Percentiles rank a stretch among this genome's conserved stretches.
Evolutionary conservation across 2,329 filamentous ascomycete species (phyloP).

Genomic region (Colletotrichum gigasporum): DNA sequence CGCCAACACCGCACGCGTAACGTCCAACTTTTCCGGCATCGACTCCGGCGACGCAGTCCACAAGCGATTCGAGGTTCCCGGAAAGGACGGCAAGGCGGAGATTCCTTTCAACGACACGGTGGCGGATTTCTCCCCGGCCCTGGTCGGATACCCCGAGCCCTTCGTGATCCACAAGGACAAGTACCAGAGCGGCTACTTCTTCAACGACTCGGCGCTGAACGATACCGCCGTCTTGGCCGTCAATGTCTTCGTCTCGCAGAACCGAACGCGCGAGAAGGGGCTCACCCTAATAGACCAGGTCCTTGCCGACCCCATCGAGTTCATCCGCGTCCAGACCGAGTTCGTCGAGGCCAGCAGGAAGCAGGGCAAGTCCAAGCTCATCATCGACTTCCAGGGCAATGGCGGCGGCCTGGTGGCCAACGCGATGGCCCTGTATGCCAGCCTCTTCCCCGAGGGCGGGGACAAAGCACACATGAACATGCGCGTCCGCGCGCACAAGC

Average conservation of each 20-base stretch:
- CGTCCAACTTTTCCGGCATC: constrained; percentile 24
- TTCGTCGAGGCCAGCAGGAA: constrained; percentile 57
- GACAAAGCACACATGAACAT: constrained; percentile 17
- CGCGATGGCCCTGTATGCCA: constrained; percentile 17
- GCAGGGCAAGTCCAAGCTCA: constrained; percentile 63
- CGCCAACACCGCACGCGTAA: constrained; percentile 20
- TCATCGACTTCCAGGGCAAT: constrained; percentile 72
- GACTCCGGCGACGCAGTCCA: constrained; percentile 21
- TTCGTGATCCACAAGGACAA: constrained; percentile 16
- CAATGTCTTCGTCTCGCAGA: constrained; percentile 12
- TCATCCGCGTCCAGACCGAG: neutral
- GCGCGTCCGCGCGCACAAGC: constrained; percentile 23
- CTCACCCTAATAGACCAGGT: neutral
- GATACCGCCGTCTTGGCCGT: constrained; percentile 30
- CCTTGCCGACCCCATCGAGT: constrained; percentile 3
- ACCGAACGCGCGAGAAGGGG: neutral
- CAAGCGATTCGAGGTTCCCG: constrained; percentile 21
- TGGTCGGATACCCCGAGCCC: constrained; percentile 24
- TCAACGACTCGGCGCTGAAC: neutral
- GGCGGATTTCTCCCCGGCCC: neutral
- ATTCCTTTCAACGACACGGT: neutral
- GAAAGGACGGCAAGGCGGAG: neutral
- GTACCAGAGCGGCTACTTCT: constrained; percentile 28
- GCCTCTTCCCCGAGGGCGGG: constrained; percentile 15
- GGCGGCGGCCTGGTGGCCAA: constrained; percentile 57